Percentiles rank a stretch among this genome's conserved stretches.
Conservation (phyloP, 2,329 filamentous ascomycete species). For the Phaeosphaeria sp. region DNA sequence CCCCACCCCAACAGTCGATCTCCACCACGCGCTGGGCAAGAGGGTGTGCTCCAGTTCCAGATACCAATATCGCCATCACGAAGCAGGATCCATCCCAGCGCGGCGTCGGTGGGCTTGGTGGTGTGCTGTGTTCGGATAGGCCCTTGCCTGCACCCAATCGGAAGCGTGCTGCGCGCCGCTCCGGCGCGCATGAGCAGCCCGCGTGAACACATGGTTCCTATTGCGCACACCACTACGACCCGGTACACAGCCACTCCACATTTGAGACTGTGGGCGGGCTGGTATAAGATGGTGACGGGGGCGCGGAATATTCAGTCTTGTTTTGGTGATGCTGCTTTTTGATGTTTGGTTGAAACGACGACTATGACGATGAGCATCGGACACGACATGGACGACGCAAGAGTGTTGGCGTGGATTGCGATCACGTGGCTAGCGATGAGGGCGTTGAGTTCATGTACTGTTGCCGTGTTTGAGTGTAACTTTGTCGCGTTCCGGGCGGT, state of each 20-base stretch:
- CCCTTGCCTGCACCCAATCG: slow-evolving; percentile 6
- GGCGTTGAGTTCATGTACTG: not conserved
- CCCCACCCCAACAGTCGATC: not conserved
- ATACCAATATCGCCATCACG: not conserved
- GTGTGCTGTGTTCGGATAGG: slow-evolving; percentile 6
- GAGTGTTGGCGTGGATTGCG: not conserved
- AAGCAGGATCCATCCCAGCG: slow-evolving; percentile 2
- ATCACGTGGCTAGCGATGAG: not conserved
- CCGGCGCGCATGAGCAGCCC: slow-evolving; percentile 5
- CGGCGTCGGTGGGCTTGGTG: not conserved
- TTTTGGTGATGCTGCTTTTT: not conserved
- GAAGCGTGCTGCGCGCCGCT: not conserved
- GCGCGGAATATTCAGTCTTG: not conserved
- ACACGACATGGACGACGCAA: not conserved
- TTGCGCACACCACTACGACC: slow-evolving; percentile 1
- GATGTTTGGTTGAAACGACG: not conserved
- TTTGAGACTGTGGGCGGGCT: not conserved
- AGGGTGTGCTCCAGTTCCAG: not conserved
- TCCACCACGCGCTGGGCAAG: not conserved
- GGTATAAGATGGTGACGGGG: slow-evolving; percentile 2
- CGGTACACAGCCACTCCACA: slow-evolving; percentile 6
- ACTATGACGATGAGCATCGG: not conserved
- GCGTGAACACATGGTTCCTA: slow-evolving; percentile 7
- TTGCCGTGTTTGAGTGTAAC: slow-evolving; percentile 1
- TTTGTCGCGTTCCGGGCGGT: not conserved